These are phyloP conservation scores for Penicillium aurantiogriseum DNA, from an alignment of 2,329 filamentous ascomycete genomes.

Conservation along the genomic window DNA sequence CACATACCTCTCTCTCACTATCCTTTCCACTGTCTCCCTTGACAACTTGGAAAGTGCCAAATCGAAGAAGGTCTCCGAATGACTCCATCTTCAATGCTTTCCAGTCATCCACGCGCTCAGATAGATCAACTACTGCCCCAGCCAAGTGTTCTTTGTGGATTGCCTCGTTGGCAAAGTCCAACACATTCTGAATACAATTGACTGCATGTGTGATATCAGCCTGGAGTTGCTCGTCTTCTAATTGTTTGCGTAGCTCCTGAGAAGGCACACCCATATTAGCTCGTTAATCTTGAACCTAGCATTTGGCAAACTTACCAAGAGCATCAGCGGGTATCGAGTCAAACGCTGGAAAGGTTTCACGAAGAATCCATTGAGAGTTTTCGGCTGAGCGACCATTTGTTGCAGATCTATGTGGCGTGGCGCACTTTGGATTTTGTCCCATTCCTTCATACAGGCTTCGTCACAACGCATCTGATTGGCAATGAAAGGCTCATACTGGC, in stretches of 20 bases:
- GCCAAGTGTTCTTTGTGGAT: slow-evolving; percentile 83
- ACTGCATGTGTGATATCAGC: slow-evolving; percentile 74
- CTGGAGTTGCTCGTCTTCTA: slow-evolving; percentile 67
- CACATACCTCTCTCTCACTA: slow-evolving; percentile 78
- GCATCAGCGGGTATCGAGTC: slow-evolving; percentile 87
- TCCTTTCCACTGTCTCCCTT: slow-evolving; percentile 76
- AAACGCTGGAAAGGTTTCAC: slow-evolving; percentile 95
- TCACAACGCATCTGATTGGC: slow-evolving; percentile 93
- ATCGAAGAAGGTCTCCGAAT: slow-evolving; percentile 85
- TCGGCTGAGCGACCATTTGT: slow-evolving; percentile 80
- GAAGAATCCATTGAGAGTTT: slow-evolving; percentile 85
- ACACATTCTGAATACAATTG: slow-evolving; percentile 74
- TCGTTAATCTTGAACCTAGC: background rate
- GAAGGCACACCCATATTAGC: slow-evolving; percentile 4
- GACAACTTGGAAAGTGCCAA: slow-evolving; percentile 87
- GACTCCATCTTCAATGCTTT: slow-evolving; percentile 85
- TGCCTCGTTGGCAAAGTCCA: slow-evolving; percentile 83
- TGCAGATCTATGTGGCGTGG: slow-evolving; percentile 62
- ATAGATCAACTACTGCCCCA: slow-evolving; percentile 79
- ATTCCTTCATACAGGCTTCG: slow-evolving; percentile 76
- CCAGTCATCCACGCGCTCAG: slow-evolving; percentile 88
- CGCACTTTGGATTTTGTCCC: slow-evolving; percentile 78
- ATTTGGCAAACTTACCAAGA: slow-evolving; percentile 62
- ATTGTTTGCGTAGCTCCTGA: slow-evolving; percentile 83
- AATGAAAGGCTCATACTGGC: slow-evolving; percentile 95